Conservation (phyloP, 2,329 filamentous ascomycete species). For the Colletotrichum caudatum region DNA sequence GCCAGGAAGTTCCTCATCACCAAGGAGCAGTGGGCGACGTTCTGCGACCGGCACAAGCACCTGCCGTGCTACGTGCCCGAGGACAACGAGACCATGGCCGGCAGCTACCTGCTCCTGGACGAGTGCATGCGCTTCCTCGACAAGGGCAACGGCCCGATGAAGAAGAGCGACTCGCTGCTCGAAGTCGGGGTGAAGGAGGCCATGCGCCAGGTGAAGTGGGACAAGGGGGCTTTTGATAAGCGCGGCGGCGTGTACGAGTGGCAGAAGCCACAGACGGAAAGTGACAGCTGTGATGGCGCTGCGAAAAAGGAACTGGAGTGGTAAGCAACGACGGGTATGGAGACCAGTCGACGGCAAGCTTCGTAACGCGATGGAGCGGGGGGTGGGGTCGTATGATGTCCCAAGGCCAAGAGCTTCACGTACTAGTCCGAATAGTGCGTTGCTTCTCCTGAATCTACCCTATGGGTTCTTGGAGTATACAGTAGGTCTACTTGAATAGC, state of each 20-base stretch:
- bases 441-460: too few species aligned
- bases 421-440: too few species aligned
- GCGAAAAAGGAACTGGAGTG: background rate
- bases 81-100: constrained; percentile 62
- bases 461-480: too few species aligned
- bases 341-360: too few species aligned
- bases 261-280: constrained; percentile 46
- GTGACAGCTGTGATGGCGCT: background rate
- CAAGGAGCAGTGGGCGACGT: constrained; percentile 58
- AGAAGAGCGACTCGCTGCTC: constrained; percentile 53
- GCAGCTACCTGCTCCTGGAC: constrained; percentile 64
- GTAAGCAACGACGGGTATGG: background rate
- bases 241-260: constrained; percentile 64
- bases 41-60: constrained; percentile 58
- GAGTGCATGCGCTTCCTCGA: constrained; percentile 65
- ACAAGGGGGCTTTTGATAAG: constrained; percentile 56
- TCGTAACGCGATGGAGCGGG: too few species aligned
- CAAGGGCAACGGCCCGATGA: constrained; percentile 51
- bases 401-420: too few species aligned
- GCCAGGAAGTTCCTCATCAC: constrained; percentile 59
- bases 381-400: too few species aligned
- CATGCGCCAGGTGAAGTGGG: constrained; percentile 59
- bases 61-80: constrained; percentile 61
- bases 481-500: too few species aligned
- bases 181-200: constrained; percentile 61